Percentiles rank a stretch among this genome's conserved stretches.
These are phyloP conservation scores for Cyberlindnera petersonii DNA, from an alignment of 805 yeast species.

Conservation along the genomic window DNA sequence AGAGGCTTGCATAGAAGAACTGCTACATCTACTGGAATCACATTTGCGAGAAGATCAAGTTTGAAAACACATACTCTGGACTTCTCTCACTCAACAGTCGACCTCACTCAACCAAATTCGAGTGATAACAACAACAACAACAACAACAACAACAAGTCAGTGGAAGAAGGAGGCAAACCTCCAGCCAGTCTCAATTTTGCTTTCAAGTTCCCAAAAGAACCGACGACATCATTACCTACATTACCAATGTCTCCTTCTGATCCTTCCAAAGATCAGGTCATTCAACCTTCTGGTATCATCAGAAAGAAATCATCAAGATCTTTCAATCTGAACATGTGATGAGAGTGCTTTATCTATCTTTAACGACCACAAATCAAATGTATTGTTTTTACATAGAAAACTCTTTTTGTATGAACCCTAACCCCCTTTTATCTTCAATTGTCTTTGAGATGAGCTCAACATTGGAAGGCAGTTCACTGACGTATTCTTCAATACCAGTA, in stretches of 20 bases:
- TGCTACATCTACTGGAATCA: constrained; percentile 21
- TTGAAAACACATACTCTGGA: constrained; percentile 20
- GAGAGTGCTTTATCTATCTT: too few species aligned
- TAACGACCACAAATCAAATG: too few species aligned
- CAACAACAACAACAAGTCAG: neutral
- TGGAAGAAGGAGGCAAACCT: constrained; percentile 21
- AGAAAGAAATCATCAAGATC: constrained; percentile 24
- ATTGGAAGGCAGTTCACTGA: too few species aligned
- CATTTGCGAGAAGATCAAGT: constrained; percentile 20
- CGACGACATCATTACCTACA: constrained; percentile 1
- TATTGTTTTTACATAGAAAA: too few species aligned
- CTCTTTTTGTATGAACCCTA: too few species aligned
- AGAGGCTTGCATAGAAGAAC: constrained; percentile 24
- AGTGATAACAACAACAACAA: neutral
- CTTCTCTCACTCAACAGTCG: constrained; percentile 14
- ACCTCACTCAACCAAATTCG: neutral
- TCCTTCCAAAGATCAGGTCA: neutral
- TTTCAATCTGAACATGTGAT: constrained; percentile 19
- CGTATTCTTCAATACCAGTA: too few species aligned
- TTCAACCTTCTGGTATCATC: constrained; percentile 13
- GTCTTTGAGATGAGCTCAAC: too few species aligned
- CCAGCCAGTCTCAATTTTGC: constrained; percentile 27
- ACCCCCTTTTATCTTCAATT: too few species aligned
- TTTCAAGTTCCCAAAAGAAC: constrained; percentile 24
- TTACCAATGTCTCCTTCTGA: constrained; percentile 10